phyloP scores from a whole-genome alignment of 2,329 filamentous ascomycete species.

The Penicillium sp. region DNA sequence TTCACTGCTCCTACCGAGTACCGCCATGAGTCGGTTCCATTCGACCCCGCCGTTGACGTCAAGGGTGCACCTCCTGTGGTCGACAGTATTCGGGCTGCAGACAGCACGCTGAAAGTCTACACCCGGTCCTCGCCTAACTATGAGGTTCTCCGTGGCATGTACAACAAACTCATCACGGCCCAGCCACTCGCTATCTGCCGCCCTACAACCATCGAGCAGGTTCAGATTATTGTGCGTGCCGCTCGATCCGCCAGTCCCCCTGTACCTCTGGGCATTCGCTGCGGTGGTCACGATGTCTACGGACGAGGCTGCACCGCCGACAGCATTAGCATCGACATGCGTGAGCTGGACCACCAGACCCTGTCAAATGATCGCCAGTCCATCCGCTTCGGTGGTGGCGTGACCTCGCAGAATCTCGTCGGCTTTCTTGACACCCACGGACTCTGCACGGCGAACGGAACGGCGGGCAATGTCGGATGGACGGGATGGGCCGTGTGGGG shows the following conservation, averaged over 20 bases:
- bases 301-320: conserved; percentile 11
- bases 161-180: not conserved
- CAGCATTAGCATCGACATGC: conserved; percentile 7
- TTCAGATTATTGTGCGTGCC: not conserved
- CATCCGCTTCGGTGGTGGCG: not conserved
- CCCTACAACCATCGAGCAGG: not conserved
- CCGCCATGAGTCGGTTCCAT: not conserved
- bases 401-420: not conserved
- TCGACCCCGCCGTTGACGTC: not conserved
- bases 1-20: not conserved
- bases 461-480: conserved; percentile 3
- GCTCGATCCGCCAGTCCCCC: not conserved
- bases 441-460: conserved; percentile 6
- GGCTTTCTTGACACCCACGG: not conserved
- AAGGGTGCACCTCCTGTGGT: not conserved
- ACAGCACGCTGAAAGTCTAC: not conserved
- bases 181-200: not conserved
- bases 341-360: not conserved
- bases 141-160: not conserved
- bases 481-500: conserved; percentile 8
- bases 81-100: not conserved
- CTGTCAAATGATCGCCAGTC: not conserved
- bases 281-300: conserved; percentile 21
- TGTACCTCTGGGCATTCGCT: conserved; percentile 14
- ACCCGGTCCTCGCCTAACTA: not conserved